Conservation (phyloP, 805 yeast genomes). For the Sungouiella blattae region DNA sequence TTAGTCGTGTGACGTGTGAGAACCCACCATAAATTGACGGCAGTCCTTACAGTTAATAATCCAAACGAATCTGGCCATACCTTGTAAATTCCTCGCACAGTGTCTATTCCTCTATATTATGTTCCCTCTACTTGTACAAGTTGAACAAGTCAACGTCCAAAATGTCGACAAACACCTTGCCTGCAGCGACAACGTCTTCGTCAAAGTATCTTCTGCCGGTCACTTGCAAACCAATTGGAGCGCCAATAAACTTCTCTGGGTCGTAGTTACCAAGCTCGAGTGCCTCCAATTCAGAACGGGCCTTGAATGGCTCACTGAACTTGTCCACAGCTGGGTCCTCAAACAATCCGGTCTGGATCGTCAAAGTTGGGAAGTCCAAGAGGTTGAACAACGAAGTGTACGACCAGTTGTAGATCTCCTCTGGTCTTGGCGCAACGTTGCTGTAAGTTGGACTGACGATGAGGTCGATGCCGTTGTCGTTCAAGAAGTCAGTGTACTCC, state of each 20-base stretch:
- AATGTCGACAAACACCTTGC: slow-evolving; percentile 36
- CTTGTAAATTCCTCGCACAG: too few species aligned
- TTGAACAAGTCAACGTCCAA: slow-evolving; percentile 26
- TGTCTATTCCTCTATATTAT: too few species aligned
- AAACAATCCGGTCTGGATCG: slow-evolving; percentile 57
- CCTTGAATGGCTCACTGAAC: slow-evolving; percentile 39
- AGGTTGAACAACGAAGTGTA: slow-evolving; percentile 74
- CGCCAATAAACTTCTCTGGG: slow-evolving; percentile 47
- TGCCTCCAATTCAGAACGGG: slow-evolving; percentile 46
- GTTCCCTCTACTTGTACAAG: slow-evolving; percentile 16
- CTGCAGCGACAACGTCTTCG: slow-evolving; percentile 53
- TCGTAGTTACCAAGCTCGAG: slow-evolving; percentile 46
- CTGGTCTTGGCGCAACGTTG: slow-evolving; percentile 69
- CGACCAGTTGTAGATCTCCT: slow-evolving; percentile 69
- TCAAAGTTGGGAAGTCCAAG: slow-evolving; percentile 66
- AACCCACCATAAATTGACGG: too few species aligned
- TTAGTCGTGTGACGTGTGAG: too few species aligned
- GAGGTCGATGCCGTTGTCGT: slow-evolving; percentile 57
- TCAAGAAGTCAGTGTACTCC: slow-evolving; percentile 52
- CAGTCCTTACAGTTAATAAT: too few species aligned
- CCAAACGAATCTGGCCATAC: too few species aligned
- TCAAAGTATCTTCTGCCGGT: slow-evolving; percentile 53
- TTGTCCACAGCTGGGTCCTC: slow-evolving; percentile 55
- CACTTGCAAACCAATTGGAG: slow-evolving; percentile 55
- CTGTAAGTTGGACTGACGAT: slow-evolving; percentile 65